These are phyloP conservation scores for Alternaria rosae DNA, from an alignment of 2,329 filamentous ascomycete genomes.

Conservation along the genomic window DNA sequence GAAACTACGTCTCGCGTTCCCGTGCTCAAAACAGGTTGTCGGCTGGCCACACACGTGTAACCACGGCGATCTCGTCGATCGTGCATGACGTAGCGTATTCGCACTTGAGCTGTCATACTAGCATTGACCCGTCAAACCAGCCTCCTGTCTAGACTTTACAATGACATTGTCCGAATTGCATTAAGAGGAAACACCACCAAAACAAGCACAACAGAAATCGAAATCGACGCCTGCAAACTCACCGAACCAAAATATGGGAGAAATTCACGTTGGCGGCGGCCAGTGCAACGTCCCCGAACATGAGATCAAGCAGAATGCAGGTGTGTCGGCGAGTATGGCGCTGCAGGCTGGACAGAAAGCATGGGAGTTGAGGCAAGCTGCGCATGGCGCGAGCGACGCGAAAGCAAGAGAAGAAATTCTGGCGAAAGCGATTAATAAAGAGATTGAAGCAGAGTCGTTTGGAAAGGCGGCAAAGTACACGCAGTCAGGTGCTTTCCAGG, in stretches of 20 bases:
- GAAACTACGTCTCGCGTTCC: background rate
- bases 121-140: constrained; percentile 1
- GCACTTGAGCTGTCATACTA: constrained; percentile 6
- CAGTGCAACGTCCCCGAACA: constrained; percentile 38
- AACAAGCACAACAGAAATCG: constrained; percentile 15
- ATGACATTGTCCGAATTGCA: background rate
- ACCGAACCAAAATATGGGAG: constrained; percentile 15
- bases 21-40: constrained; percentile 12
- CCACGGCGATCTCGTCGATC: constrained; percentile 5
- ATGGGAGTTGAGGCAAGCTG: constrained; percentile 50
- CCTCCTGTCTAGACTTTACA: background rate
- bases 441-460: constrained; percentile 52
- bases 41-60: constrained; percentile 4
- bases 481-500: constrained; percentile 50
- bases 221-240: constrained; percentile 11
- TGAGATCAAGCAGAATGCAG: constrained; percentile 51
- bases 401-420: constrained; percentile 50
- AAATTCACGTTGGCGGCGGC: constrained; percentile 13
- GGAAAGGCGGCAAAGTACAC: constrained; percentile 53
- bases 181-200: constrained; percentile 6
- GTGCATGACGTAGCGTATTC: constrained; percentile 12
- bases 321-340: constrained; percentile 48
- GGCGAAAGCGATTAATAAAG: constrained; percentile 51
- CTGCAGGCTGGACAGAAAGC: constrained; percentile 50
- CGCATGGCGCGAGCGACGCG: constrained; percentile 49